A percentile compares a stretch with the other conserved stretches of the same genome.
These are phyloP conservation scores for Jacaranda copaia DNA, from an alignment of 257 asterid genomes.

Conservation along the genomic window DNA sequence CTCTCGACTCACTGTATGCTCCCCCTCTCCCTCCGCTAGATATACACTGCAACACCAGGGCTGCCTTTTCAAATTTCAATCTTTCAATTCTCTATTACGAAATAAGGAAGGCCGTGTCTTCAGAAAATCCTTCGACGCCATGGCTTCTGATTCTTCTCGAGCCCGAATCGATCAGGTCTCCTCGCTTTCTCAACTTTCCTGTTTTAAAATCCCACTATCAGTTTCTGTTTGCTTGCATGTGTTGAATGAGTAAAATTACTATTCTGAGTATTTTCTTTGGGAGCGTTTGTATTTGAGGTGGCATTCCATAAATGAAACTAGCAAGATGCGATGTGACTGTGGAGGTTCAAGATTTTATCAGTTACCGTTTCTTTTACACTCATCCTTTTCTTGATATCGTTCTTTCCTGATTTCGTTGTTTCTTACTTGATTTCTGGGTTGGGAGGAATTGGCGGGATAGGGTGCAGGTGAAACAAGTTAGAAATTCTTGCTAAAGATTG, in stretches of 20 bases:
- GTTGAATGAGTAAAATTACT: not conserved
- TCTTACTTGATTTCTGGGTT: not conserved
- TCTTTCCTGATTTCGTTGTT: not conserved
- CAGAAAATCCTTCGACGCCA: slow-evolving; percentile 25
- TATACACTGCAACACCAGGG: not conserved
- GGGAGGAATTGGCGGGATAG: not conserved
- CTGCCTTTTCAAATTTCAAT: not conserved
- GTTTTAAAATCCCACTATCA: slow-evolving; percentile 4
- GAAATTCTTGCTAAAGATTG: not conserved
- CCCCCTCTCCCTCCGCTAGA: slow-evolving; percentile 17
- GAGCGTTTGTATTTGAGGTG: not conserved
- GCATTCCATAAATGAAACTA: not conserved
- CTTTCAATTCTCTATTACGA: slow-evolving; percentile 8
- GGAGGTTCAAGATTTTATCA: slow-evolving; percentile 12
- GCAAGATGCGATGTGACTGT: slow-evolving; percentile 26
- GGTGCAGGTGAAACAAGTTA: slow-evolving; percentile 14
- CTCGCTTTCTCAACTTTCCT: not conserved
- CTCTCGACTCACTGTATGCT: not conserved
- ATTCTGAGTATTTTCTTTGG: not conserved
- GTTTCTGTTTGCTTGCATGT: not conserved
- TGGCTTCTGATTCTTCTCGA: slow-evolving; percentile 67
- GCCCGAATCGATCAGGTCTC: slow-evolving; percentile 76
- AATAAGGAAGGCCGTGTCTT: not conserved
- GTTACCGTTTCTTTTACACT: not conserved
- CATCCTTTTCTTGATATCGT: not conserved